Evolutionary conservation across 306 rosid genomes (phyloP), one percentile per base, ranked within the genome.

Genomic region (Glycine latifolia): DNA sequence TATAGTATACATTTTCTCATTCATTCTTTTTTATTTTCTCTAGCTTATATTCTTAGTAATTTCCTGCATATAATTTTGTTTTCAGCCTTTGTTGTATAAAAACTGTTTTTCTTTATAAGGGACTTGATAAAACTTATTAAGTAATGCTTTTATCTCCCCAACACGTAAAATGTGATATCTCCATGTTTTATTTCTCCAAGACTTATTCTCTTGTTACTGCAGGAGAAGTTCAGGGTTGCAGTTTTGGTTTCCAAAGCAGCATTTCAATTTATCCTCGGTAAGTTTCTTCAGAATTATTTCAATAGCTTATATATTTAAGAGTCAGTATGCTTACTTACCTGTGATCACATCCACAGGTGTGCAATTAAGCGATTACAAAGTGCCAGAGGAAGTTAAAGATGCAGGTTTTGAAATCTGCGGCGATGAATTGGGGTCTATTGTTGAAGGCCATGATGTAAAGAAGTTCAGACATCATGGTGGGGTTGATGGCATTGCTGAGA

Each of bases 241-340:
- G 92, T 96, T 78, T 86, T 96, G 84, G 99, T 96, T 85, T 96
- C 99, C 56, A 89, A 87, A 87, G 98, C 97, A 43, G 97, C 99
- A 79, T 56, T 89, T 82, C 98, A 91, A 33, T 96, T 95, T 82
- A 83, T 91, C 70, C 91, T 86, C 82, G 92, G 98, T 84, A 39
- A 63, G 88, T 70, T 76, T 78, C 79, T 82, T 82, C 76, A 71
- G 49, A 66, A 68, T 70, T 75, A 10, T 47, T 49, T 39, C 37
- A 41, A 26, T 71, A 10, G 46, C 15, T 58, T 50, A 53, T 67
- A 39, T 15, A 35, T 56, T 48, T 49, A 31, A 73, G 75, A 66
- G n/a, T 75, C 60, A 76, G 46, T 54, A 52, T 52, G 46, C 71
- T 82, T 75, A 81, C 61, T 15, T 75, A 81, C 61, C 11, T 67